Evolutionary conservation across 495 filamentous ascomycete genomes (phyloP).

Genomic region (Penicillium ucsense): DNA sequence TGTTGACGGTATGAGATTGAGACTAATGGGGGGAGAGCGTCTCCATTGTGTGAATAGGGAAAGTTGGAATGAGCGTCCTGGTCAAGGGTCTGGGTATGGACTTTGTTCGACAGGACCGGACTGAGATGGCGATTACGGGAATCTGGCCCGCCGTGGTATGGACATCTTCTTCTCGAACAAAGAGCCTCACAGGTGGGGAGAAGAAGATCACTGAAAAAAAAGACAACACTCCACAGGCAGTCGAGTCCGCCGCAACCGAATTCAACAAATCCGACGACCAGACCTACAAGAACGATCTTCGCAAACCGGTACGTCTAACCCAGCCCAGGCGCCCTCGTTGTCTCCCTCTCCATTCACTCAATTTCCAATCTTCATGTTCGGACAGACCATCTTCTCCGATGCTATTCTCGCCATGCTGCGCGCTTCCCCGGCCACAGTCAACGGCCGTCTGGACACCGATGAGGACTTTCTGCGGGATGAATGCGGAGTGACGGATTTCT

Average conservation of each 20-base stretch:
- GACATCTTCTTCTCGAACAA: not conserved
- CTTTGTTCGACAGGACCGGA: constrained; percentile 54
- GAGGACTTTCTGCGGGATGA: constrained; percentile 70
- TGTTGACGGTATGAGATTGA: not conserved
- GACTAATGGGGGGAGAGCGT: not conserved
- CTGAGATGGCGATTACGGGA: constrained; percentile 66
- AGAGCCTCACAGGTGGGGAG: not conserved
- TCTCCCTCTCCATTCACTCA: not conserved
- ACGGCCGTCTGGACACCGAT: constrained; percentile 64
- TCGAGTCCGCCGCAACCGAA: constrained; percentile 66
- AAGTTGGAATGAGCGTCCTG: constrained; percentile 75
- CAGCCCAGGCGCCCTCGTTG: not conserved
- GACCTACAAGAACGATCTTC: constrained; percentile 41
- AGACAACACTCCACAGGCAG: constrained; percentile 30
- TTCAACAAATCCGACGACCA: constrained; percentile 27
- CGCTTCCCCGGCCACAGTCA: constrained; percentile 51
- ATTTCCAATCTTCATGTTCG: not conserved
- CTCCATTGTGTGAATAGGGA: constrained; percentile 29
- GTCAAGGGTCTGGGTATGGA: constrained; percentile 80
- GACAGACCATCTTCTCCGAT: constrained; percentile 64
- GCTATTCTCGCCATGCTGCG: constrained; percentile 66
- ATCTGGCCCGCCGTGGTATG: constrained; percentile 72
- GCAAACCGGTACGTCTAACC: constrained; percentile 44
- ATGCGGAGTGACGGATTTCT: constrained; percentile 61
- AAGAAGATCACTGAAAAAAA: too few relatives aligned